phyloP scores from a whole-genome alignment of 2,329 filamentous ascomycete species.

The Davidsoniella virescens region DNA sequence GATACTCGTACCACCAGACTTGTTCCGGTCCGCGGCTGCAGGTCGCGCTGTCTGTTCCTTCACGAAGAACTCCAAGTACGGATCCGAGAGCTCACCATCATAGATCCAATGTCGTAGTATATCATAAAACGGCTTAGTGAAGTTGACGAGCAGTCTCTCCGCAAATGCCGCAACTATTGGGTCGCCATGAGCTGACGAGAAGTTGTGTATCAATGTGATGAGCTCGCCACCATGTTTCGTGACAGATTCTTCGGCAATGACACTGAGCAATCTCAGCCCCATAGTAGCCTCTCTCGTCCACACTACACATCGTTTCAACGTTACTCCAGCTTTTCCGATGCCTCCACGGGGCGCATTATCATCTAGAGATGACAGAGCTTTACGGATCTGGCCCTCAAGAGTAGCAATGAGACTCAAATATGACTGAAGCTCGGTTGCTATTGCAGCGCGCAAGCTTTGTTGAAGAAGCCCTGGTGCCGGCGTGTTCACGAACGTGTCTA shows the following conservation, averaged over 20 bases:
- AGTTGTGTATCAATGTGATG: conserved; percentile 83
- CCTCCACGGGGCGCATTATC: conserved; percentile 49
- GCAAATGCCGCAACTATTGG: conserved; percentile 89
- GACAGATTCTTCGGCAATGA: conserved; percentile 84
- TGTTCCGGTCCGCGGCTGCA: conserved; percentile 26
- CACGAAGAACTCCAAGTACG: conserved; percentile 90
- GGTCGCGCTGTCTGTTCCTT: conserved; percentile 43
- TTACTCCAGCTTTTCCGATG: conserved; percentile 76
- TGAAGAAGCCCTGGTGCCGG: conserved; percentile 71
- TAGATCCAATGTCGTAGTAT: conserved; percentile 97
- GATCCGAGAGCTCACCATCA: conserved; percentile 92
- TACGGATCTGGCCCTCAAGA: conserved; percentile 77
- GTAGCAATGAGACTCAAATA: conserved; percentile 86
- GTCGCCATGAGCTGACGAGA: conserved; percentile 86
- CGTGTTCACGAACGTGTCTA: conserved; percentile 69
- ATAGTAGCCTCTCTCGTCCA: conserved; percentile 97
- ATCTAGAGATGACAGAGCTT: conserved; percentile 60
- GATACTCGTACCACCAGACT: conserved; percentile 58
- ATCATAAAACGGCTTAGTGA: conserved; percentile 90
- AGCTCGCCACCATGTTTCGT: conserved; percentile 74
- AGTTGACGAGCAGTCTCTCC: conserved; percentile 68
- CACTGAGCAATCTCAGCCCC: conserved; percentile 79
- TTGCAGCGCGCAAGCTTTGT: conserved; percentile 79
- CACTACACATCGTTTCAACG: conserved; percentile 84
- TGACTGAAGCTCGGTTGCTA: conserved; percentile 68